Base-by-base conservation (phyloP, 371 early-diverging fungal genomes). In the Phascolomyces articulosus region DNA sequence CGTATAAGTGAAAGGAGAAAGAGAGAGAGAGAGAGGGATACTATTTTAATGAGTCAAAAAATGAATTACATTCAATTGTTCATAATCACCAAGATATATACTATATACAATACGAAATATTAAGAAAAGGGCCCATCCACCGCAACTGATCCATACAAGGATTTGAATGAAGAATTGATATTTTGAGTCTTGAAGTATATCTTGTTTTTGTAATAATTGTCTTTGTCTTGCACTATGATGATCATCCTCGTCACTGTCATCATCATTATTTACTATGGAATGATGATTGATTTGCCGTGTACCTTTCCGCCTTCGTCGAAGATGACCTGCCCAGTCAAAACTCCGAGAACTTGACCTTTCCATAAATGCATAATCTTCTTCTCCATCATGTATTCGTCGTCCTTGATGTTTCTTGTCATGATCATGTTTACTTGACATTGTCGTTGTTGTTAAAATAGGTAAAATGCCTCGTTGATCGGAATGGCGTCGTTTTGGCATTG, bases 61-160 rank as follows among this genome's bases (percentile, higher is more conserved):
- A 28, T 59, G 60, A 3, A 59, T 26, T n/a, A 59, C 24, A 29
- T 40, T 59, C 18, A 59, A 47, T 59, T 59, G 44, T 28, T 47
- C 44, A 41, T 59, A 59, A n/a, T 47, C 47, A 16, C 60, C 60
- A 28, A 27, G 27, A 44, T 47, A 59, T 2, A 59, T n/a, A 24
- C 47, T 59, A 13, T n/a, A 40, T 18, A 44, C 47, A 18, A 59
- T 47, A 24, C 60, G 60, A 8, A 59, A 41, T 23, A 59, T 4
- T 11, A 59, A 29, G 27, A 59, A 59, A n/a, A 41, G 11, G 11
- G 26, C 44, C 60, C 60, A 59, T 41, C 60, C 60, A 44, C 60
- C 60, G 20, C 60, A 59, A 20, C 60, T 24, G 27, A 47, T 47
- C 60, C 60, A 59, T 27, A 59, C 27, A n/a, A 59, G 48, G 18